phyloP scores from a whole-genome alignment of 148 eudicot species.

The Rhododendron simsii region DNA sequence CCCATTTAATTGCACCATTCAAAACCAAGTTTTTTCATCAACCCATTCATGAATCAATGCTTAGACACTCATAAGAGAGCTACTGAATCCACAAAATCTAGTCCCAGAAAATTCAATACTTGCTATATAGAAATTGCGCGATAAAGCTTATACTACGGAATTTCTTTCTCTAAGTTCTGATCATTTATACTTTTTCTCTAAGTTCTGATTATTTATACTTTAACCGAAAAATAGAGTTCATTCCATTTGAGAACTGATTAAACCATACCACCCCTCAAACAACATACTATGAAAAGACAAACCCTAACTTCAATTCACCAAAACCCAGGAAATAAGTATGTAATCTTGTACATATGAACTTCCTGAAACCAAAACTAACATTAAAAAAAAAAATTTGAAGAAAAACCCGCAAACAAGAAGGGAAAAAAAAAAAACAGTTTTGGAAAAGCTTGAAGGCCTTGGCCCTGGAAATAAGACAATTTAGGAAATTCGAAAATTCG shows the following conservation, averaged over 20 bases:
- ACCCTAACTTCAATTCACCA: conserved; percentile 5
- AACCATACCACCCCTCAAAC: conserved; percentile 2
- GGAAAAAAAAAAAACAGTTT: background rate
- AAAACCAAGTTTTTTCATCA: background rate
- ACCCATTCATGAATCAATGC: background rate
- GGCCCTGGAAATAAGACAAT: background rate
- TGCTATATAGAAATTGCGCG: background rate
- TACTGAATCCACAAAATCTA: background rate
- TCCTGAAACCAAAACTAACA: background rate
- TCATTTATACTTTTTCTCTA: conserved; percentile 7
- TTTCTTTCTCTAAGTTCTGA: conserved; percentile 5
- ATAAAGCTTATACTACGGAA: background rate
- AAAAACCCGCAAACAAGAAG: background rate
- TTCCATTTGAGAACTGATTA: conserved; percentile 14
- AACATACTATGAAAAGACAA: background rate
- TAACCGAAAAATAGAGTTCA: conserved; percentile 6
- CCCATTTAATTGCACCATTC: background rate
- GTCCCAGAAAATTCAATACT: conserved; percentile 3
- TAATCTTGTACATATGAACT: background rate
- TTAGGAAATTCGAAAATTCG: background rate
- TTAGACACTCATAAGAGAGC: conserved; percentile 6
- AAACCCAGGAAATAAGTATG: background rate
- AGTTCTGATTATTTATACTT: conserved; percentile 14
- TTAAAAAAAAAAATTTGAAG: background rate
- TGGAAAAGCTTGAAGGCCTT: background rate